Percentiles rank a stretch among this genome's conserved stretches.
Conservation (phyloP, 192 early-diverging fungal genomes). For the Jimgerdemannia flammicorona region DNA sequence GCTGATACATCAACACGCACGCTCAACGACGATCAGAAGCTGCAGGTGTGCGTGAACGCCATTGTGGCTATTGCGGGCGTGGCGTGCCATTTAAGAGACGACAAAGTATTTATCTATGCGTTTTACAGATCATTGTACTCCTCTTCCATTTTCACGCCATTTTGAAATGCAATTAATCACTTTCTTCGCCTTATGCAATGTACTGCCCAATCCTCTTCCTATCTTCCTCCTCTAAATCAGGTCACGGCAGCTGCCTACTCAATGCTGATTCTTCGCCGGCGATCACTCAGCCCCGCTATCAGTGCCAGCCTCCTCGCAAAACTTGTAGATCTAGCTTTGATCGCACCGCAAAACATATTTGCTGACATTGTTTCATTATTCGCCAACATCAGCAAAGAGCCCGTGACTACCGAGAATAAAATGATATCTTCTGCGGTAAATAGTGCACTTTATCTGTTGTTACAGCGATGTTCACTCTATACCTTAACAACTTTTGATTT, state of each 20-base stretch:
- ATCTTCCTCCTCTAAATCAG: conserved; percentile 16
- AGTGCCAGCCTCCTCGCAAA: conserved; percentile 49
- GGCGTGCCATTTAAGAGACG: conserved; percentile 48
- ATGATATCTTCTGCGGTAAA: conserved; percentile 46
- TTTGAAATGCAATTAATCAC: background rate
- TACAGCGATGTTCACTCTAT: background rate
- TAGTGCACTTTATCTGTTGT: background rate
- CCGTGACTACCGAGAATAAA: conserved; percentile 41
- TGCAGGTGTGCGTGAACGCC: conserved; percentile 48
- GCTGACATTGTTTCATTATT: conserved; percentile 55
- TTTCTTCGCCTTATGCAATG: background rate
- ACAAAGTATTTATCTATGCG: conserved; percentile 31
- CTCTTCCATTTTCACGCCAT: background rate
- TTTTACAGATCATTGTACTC: background rate
- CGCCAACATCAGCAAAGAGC: conserved; percentile 39
- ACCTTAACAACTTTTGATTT: background rate
- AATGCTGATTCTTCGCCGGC: conserved; percentile 61
- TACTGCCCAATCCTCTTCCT: too few relatives aligned
- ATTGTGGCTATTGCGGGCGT: conserved; percentile 51
- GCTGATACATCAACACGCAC: background rate
- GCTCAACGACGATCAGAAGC: conserved; percentile 20
- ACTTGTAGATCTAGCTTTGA: conserved; percentile 58
- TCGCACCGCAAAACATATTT: conserved; percentile 50
- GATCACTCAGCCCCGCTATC: conserved; percentile 43
- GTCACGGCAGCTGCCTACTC: conserved; percentile 58